Percentiles rank a stretch among this genome's conserved stretches.
These are phyloP conservation scores for Syzygium syzygioides DNA, from an alignment of 441 rosid genomes.

Conservation along the genomic window DNA sequence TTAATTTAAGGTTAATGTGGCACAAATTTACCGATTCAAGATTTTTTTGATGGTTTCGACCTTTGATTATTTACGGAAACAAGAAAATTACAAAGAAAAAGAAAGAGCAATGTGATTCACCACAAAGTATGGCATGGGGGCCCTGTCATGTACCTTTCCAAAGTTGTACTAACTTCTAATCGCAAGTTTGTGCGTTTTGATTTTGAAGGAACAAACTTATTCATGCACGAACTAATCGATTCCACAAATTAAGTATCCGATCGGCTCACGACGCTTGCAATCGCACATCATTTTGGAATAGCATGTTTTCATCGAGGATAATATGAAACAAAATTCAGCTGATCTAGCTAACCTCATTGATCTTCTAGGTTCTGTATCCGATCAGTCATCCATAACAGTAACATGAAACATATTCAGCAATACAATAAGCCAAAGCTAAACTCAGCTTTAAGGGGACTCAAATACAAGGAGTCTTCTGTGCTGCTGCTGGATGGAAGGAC, in stretches of 20 bases:
- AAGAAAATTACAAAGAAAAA: not conserved
- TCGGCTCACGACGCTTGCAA: rapidly evolving
- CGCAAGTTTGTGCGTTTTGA: not conserved
- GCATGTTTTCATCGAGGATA: not conserved
- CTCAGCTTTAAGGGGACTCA: not conserved
- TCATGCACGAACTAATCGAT: not conserved
- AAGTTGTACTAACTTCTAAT: not conserved
- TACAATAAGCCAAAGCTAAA: not conserved
- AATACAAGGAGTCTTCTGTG: not conserved
- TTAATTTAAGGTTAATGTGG: not conserved
- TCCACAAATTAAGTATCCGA: not conserved
- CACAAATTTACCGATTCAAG: not conserved
- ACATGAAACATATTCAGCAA: not conserved
- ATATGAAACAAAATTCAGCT: not conserved
- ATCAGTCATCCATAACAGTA: not conserved
- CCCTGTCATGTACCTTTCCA: not conserved
- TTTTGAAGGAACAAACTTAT: not conserved
- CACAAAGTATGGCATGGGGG: not conserved
- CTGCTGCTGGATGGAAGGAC: not conserved
- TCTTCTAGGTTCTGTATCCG: not conserved
- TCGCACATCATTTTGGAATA: not conserved
- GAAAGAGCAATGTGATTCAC: not conserved
- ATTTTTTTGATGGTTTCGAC: not conserved
- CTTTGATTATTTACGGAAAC: not conserved
- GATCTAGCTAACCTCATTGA: not conserved